phyloP scores from a whole-genome alignment of 495 filamentous ascomycete species.

The Hypoxylon fuscum region DNA sequence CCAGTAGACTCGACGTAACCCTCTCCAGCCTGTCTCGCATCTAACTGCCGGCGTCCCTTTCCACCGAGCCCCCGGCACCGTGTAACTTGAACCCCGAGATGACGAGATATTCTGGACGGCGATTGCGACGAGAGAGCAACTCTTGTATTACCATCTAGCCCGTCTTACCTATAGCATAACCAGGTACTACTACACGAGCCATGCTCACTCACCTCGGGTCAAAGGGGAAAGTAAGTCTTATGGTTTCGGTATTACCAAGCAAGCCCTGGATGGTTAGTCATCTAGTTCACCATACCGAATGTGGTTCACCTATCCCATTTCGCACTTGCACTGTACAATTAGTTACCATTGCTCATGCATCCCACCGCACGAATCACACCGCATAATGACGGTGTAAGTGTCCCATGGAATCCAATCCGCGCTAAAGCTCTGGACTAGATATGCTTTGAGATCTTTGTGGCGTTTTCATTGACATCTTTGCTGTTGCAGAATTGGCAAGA shows the following conservation, averaged over 20 bases:
- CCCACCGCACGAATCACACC: not conserved
- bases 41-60: slow-evolving; percentile 32
- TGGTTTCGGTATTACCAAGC: too few species aligned
- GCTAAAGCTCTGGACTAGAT: too few species aligned
- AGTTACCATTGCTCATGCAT: not conserved
- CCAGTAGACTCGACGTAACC: slow-evolving; percentile 23
- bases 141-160: too few species aligned
- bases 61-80: slow-evolving; percentile 15
- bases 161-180: too few species aligned
- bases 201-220: too few species aligned
- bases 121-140: not conserved
- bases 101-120: slow-evolving; percentile 31
- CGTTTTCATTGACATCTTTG: not conserved
- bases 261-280: too few species aligned
- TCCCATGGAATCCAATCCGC: too few species aligned
- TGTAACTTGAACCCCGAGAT: slow-evolving; percentile 40
- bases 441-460: not conserved
- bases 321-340: too few species aligned
- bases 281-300: too few species aligned
- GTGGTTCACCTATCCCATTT: too few species aligned
- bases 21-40: slow-evolving; percentile 32
- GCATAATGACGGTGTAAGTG: not conserved
- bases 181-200: too few species aligned
- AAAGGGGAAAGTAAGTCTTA: too few species aligned
- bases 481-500: not conserved